Conservation (phyloP, 2,329 filamentous ascomycete genomes). For the Pseudogymnoascus pannorum region DNA sequence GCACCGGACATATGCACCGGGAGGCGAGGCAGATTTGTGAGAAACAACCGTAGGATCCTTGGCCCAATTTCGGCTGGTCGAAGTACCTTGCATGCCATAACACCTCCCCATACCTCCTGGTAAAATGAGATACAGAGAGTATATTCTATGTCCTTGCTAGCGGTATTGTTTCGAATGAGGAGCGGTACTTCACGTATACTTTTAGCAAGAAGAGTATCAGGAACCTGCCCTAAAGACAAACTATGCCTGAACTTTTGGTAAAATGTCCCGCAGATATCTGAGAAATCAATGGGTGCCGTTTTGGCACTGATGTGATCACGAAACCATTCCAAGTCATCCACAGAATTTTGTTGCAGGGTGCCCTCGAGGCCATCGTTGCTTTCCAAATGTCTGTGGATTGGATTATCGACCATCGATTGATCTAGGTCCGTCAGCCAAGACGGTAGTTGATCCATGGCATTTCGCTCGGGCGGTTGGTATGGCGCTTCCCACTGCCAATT, state of each 20-base stretch:
- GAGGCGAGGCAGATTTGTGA: constrained; percentile 17
- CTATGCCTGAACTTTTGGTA: constrained; percentile 18
- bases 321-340: neutral
- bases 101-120: constrained; percentile 22
- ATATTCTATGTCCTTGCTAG: neutral
- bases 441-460: constrained; percentile 12
- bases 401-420: neutral
- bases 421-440: constrained; percentile 18
- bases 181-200: constrained; percentile 13
- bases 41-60: constrained; percentile 13
- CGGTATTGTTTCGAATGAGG: constrained; percentile 5
- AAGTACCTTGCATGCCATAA: constrained; percentile 21
- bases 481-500: constrained; percentile 28
- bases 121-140: constrained; percentile 18
- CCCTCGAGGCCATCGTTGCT: neutral
- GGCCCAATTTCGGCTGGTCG: constrained; percentile 15
- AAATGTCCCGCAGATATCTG: constrained; percentile 17
- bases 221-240: constrained; percentile 20
- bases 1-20: constrained; percentile 14
- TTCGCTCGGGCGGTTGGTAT: constrained; percentile 9
- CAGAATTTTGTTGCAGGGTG: neutral
- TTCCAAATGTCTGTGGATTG: neutral
- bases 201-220: constrained; percentile 12
- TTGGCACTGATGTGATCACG: neutral
- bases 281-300: neutral